Percentiles rank a stretch among this genome's conserved stretches.
These are phyloP conservation scores for Akanthomyces lecanii DNA, from an alignment of 2,329 filamentous ascomycete genomes.

Conservation along the genomic window DNA sequence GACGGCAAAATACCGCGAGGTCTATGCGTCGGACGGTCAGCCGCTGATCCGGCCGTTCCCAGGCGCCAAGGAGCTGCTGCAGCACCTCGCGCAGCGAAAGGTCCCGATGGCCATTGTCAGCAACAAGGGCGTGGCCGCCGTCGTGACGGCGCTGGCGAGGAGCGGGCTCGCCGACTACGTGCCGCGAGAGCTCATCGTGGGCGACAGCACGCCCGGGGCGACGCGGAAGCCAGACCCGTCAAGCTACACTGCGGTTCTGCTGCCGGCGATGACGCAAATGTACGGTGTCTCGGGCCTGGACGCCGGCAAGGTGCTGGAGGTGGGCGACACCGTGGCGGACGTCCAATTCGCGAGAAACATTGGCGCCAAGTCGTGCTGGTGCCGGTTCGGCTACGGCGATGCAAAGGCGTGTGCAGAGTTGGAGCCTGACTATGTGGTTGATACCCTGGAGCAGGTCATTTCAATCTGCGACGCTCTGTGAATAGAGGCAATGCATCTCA, in stretches of 20 bases:
- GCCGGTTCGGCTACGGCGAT: constrained; percentile 9
- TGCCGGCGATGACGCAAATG: constrained; percentile 10
- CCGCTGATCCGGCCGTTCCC: constrained; percentile 15
- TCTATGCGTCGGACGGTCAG: constrained; percentile 18
- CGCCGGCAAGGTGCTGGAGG: constrained; percentile 15
- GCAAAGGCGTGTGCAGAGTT: constrained; percentile 3
- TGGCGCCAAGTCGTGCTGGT: constrained; percentile 18
- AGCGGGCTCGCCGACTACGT: constrained; percentile 12
- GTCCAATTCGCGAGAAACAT: constrained; percentile 20
- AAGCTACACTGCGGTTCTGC: constrained; percentile 17
- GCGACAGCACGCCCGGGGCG: constrained; percentile 19
- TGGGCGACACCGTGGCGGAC: constrained; percentile 20
- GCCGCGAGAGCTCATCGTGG: constrained; percentile 17
- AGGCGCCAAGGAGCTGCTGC: constrained; percentile 16
- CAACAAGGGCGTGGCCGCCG: constrained; percentile 20
- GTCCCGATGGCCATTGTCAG: constrained; percentile 19
- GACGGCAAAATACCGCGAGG: constrained; percentile 15
- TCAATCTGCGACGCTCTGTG: neutral
- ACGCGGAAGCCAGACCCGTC: constrained; percentile 18
- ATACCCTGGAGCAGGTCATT: constrained; percentile 7
- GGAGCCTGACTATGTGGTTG: constrained; percentile 6
- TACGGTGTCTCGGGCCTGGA: neutral
- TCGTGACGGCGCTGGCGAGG: constrained; percentile 10
- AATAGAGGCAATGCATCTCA: neutral
- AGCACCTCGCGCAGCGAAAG: neutral